Conservation (phyloP, 345 rosid genomes). For the Dovyalis caffra region DNA sequence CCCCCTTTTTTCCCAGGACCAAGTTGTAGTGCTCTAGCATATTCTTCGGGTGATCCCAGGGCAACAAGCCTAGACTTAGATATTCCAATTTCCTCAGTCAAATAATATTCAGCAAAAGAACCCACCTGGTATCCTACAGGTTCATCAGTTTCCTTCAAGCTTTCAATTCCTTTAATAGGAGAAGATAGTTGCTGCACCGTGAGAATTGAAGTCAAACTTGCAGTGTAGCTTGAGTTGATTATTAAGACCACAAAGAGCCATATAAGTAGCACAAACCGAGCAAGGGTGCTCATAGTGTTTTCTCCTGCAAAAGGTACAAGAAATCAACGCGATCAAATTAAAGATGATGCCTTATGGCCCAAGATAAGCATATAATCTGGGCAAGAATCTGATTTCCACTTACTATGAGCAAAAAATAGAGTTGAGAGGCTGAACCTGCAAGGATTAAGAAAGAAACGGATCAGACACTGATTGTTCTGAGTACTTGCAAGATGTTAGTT, state of each 20-base stretch:
- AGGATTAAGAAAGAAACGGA: constrained; percentile 24
- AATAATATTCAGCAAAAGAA: constrained; percentile 76
- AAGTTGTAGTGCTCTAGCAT: constrained; percentile 57
- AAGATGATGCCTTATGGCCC: constrained; percentile 1
- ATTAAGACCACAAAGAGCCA: constrained; percentile 94
- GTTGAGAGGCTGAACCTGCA: constrained; percentile 99
- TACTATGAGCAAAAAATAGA: constrained; percentile 87
- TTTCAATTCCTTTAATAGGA: constrained; percentile 71
- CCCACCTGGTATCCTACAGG: constrained; percentile 87
- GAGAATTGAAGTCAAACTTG: constrained; percentile 87
- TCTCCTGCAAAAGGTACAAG: constrained; percentile 57
- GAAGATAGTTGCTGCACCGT: constrained; percentile 92
- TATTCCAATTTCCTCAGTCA: constrained; percentile 71
- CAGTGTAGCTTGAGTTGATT: constrained; percentile 95
- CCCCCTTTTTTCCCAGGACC: constrained; percentile 88
- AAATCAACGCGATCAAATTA: constrained; percentile 24
- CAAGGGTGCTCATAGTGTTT: constrained; percentile 80
- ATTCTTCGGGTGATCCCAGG: constrained; percentile 82
- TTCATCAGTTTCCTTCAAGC: constrained; percentile 58
- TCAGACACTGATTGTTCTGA: constrained; percentile 22
- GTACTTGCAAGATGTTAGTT: constrained; percentile 4
- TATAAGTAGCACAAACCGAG: constrained; percentile 74
- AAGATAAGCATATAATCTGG: neutral
- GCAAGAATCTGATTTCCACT: constrained; percentile 29
- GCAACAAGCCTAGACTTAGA: constrained; percentile 65